Conservation (phyloP, 768 basidiomycete species). For the Naganishia friedmannii region DNA sequence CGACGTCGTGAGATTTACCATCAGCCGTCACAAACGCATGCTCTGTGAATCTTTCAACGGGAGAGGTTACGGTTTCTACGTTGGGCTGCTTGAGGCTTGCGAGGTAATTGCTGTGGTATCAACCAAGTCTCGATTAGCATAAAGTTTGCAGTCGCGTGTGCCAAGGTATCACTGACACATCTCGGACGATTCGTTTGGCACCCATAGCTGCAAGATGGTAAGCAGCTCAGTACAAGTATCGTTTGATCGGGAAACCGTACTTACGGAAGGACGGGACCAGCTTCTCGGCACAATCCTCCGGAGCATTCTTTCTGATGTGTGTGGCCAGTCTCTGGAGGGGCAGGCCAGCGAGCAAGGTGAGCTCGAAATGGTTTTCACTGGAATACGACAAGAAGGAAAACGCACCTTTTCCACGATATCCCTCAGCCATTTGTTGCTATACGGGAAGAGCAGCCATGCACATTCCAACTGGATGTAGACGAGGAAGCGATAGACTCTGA, state of each 20-base stretch:
- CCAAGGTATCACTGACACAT: slow-evolving; percentile 28
- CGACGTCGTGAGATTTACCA: slow-evolving; percentile 27
- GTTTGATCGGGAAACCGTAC: neutral
- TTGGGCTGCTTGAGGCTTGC: slow-evolving; percentile 31
- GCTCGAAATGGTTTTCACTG: neutral
- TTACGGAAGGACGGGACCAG: slow-evolving; percentile 34
- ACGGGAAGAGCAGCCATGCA: slow-evolving; percentile 23
- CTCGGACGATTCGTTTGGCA: slow-evolving; percentile 32
- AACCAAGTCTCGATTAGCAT: neutral
- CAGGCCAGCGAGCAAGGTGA: neutral
- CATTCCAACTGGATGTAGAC: slow-evolving; percentile 27
- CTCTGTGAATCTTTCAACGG: slow-evolving; percentile 23
- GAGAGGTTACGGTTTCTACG: slow-evolving; percentile 31
- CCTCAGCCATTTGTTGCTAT: slow-evolving; percentile 30
- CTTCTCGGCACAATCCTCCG: slow-evolving; percentile 26
- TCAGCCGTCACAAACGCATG: slow-evolving; percentile 26
- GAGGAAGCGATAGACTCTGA: slow-evolving; percentile 28
- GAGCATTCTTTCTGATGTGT: slow-evolving; percentile 31
- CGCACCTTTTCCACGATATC: slow-evolving; percentile 30
- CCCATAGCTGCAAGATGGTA: slow-evolving; percentile 27
- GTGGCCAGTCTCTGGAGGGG: slow-evolving; percentile 7
- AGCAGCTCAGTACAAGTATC: neutral
- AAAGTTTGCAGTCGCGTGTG: neutral
- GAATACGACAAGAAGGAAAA: neutral
- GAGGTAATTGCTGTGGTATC: slow-evolving; percentile 32